Evolutionary conservation across 768 basidiomycete species (phyloP).

Genomic region (Boletellus sp.): DNA sequence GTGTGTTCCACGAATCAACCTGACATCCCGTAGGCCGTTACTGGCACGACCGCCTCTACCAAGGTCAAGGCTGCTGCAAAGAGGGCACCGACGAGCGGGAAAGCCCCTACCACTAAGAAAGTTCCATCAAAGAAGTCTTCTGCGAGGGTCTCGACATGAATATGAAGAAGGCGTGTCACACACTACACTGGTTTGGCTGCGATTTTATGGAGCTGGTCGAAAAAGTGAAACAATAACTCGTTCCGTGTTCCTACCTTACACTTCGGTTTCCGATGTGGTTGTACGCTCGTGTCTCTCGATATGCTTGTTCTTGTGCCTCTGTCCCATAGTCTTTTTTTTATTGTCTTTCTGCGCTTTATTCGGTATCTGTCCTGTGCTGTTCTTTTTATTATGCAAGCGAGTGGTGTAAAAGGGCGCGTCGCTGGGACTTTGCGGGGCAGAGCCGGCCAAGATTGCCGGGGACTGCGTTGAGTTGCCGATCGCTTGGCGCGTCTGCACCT

Average conservation of each 20-base stretch:
- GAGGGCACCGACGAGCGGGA: conserved; percentile 32
- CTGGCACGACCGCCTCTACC: conserved; percentile 43
- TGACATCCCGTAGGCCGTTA: conserved; percentile 42
- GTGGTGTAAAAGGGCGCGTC: not conserved
- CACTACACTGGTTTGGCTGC: not conserved
- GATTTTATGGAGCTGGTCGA: not conserved
- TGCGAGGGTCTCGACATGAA: conserved; percentile 17
- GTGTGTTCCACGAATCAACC: not conserved
- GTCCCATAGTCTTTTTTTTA: conserved; percentile 10
- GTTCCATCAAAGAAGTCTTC: conserved; percentile 18
- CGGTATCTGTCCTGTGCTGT: conserved; percentile 29
- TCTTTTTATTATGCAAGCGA: conserved; percentile 14
- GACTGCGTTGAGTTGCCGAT: conserved; percentile 15
- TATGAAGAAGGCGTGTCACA: not conserved
- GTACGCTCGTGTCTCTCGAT: conserved; percentile 29
- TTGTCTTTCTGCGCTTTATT: conserved; percentile 28
- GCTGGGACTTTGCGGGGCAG: conserved; percentile 9
- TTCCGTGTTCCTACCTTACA: conserved; percentile 9
- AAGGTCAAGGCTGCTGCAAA: conserved; percentile 31
- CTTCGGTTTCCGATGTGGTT: conserved; percentile 13
- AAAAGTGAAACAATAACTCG: not conserved
- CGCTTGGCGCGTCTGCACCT: not conserved
- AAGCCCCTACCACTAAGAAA: conserved; percentile 24
- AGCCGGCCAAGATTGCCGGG: conserved; percentile 8
- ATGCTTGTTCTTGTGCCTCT: conserved; percentile 20